Percentiles rank a stretch among this genome's conserved stretches.
Evolutionary conservation across 2,329 filamentous ascomycete species (phyloP).

Genomic region (Pyrenochaeta sp.): DNA sequence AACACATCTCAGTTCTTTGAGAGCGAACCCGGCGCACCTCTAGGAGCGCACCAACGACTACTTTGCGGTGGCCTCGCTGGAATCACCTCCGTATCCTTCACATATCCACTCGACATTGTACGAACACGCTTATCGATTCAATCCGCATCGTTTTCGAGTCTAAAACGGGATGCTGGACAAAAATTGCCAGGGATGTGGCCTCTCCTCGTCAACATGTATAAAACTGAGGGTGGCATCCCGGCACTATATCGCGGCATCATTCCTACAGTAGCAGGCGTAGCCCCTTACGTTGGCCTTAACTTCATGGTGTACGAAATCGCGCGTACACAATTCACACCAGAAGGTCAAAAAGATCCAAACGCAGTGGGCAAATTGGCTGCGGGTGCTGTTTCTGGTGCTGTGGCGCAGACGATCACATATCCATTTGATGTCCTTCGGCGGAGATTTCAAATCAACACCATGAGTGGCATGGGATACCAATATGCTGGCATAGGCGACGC

Average conservation of each 20-base stretch:
- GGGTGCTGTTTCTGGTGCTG: conserved; percentile 92
- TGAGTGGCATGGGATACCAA: conserved; percentile 97
- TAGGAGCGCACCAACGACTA: conserved; percentile 78
- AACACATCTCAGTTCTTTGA: conserved; percentile 73
- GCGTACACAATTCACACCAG: conserved; percentile 82
- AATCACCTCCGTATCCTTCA: conserved; percentile 93
- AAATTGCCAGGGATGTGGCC: conserved; percentile 92
- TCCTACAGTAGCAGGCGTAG: conserved; percentile 92
- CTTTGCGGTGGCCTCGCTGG: conserved; percentile 91
- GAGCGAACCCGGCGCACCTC: conserved; percentile 73
- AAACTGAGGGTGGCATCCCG: conserved; percentile 81
- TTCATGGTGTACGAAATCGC: conserved; percentile 98
- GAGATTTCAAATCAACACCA: conserved; percentile 98
- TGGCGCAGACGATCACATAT: conserved; percentile 98
- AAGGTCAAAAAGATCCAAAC: conserved; percentile 84
- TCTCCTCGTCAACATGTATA: conserved; percentile 85
- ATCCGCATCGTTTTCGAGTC: conserved; percentile 88
- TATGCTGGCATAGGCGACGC: conserved; percentile 90
- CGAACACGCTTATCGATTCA: conserved; percentile 95
- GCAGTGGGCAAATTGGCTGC: conserved; percentile 83
- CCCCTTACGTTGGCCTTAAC: conserved; percentile 95
- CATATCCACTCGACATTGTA: conserved; percentile 97
- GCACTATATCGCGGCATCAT: conserved; percentile 95
- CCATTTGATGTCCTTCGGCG: conserved; percentile 95
- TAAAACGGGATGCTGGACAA: conserved; percentile 58